Conservation (phyloP, 768 basidiomycete genomes). For the Rhodotorula taiwanensis region DNA sequence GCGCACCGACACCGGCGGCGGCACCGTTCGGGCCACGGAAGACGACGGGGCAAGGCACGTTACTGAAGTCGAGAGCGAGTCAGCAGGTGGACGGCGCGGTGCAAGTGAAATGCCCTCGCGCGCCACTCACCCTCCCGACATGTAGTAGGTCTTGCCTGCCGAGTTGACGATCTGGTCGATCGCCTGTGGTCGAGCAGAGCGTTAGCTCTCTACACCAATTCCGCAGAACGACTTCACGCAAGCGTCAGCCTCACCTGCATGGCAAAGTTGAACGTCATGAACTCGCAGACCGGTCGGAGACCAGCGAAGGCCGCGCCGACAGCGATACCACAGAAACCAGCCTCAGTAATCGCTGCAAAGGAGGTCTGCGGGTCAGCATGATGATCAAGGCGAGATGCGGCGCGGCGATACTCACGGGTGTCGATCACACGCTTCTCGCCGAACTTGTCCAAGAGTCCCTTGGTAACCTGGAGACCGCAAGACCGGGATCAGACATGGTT, state of each 20-base stretch:
- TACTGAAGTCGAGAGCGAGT: constrained; percentile 2
- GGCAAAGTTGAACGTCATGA: constrained; percentile 99
- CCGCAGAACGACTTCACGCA: too few species aligned
- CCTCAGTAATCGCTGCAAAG: constrained; percentile 60
- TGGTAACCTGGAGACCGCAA: constrained; percentile 89
- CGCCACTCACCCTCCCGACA: constrained; percentile 92
- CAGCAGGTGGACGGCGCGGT: too few species aligned
- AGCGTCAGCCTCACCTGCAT: constrained; percentile 59
- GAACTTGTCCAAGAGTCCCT: constrained; percentile 97
- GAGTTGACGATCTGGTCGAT: constrained; percentile 99
- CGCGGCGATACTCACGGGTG: constrained; percentile 50
- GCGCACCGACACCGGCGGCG: constrained; percentile 89
- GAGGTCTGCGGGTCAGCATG: too few species aligned
- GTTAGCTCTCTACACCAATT: too few species aligned
- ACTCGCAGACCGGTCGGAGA: constrained; percentile 94
- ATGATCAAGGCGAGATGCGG: too few species aligned
- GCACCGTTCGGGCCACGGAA: constrained; percentile 99
- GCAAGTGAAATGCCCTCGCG: too few species aligned
- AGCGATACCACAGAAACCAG: constrained; percentile 96
- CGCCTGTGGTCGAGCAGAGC: constrained; percentile 52
- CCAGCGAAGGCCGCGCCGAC: constrained; percentile 91
- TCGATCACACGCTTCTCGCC: constrained; percentile 98
- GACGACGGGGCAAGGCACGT: constrained; percentile 80
- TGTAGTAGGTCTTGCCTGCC: constrained; percentile 99
- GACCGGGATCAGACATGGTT: not conserved